These are phyloP conservation scores for Asterella californica DNA, from an alignment of 225 moss, liverwort and hornwort genomes.

Conservation along the genomic window DNA sequence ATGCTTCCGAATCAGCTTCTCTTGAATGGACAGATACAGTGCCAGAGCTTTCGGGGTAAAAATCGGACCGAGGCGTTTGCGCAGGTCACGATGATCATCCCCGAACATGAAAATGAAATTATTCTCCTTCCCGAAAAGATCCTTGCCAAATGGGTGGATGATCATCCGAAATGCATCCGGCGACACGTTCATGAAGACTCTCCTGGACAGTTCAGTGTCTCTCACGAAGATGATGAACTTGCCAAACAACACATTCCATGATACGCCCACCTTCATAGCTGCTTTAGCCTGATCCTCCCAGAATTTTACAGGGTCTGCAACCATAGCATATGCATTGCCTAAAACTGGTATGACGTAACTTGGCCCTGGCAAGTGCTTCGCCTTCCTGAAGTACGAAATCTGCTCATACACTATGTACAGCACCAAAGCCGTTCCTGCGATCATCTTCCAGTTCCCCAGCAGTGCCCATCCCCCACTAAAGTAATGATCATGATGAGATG, in stretches of 20 bases:
- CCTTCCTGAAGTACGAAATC: constrained; percentile 44
- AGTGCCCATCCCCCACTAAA: constrained; percentile 1
- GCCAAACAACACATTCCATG: constrained; percentile 53
- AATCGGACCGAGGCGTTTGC: constrained; percentile 56
- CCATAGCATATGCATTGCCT: constrained; percentile 53
- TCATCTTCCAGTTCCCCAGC: constrained; percentile 38
- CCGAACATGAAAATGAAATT: constrained; percentile 69
- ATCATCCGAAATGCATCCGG: constrained; percentile 55
- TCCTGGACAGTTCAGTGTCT: constrained; percentile 58
- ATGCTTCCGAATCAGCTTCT: constrained; percentile 47
- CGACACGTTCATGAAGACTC: constrained; percentile 55
- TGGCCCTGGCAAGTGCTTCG: constrained; percentile 60
- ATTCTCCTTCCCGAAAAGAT: constrained; percentile 49
- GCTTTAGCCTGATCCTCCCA: constrained; percentile 51
- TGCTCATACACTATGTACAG: constrained; percentile 42
- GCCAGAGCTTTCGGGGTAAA: constrained; percentile 64
- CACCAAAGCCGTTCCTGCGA: constrained; percentile 10
- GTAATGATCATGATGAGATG: not conserved
- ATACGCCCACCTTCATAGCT: constrained; percentile 60
- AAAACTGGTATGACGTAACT: constrained; percentile 47
- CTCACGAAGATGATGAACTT: constrained; percentile 56
- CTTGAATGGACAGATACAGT: constrained; percentile 63
- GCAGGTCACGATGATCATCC: constrained; percentile 64
- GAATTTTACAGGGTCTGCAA: constrained; percentile 47
- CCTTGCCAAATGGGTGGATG: constrained; percentile 56